Conservation (phyloP, 2,329 filamentous ascomycete species). For the Domatiomyces globalis region DNA sequence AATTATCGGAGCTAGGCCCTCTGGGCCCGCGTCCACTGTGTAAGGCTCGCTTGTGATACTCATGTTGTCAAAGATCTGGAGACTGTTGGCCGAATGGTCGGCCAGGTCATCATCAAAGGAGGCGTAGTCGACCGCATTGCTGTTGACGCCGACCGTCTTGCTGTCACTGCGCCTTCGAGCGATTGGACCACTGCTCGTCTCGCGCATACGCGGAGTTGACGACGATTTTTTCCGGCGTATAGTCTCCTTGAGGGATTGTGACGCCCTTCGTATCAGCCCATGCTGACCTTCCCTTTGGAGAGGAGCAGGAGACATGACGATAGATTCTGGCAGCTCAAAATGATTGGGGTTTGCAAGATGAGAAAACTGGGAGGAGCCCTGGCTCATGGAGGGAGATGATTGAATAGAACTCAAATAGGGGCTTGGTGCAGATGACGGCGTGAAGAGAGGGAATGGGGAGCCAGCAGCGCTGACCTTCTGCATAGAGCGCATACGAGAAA, state of each 20-base stretch:
- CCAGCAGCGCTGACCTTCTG: conserved; percentile 11
- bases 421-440: conserved; percentile 14
- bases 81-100: conserved; percentile 6
- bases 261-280: conserved; percentile 66
- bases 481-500: conserved; percentile 8
- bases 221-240: conserved; percentile 66
- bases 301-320: conserved; percentile 34
- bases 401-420: conserved; percentile 15
- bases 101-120: conserved; percentile 8
- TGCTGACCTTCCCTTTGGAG: conserved; percentile 6
- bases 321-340: conserved; percentile 61
- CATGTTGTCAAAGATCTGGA: conserved; percentile 27
- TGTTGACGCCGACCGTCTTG: conserved; percentile 46
- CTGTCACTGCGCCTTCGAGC: conserved; percentile 81
- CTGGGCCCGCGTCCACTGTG: conserved; percentile 23
- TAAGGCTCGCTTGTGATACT: conserved; percentile 26
- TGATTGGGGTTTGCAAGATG: conserved; percentile 33
- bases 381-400: conserved; percentile 15
- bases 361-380: conserved; percentile 18
- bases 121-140: conserved; percentile 4
- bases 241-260: conserved; percentile 52
- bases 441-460: conserved; percentile 6
- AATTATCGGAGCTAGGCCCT: conserved; percentile 50
- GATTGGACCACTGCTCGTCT: conserved; percentile 80
- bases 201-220: conserved; percentile 59